These are phyloP conservation scores for Russula emetica DNA, from an alignment of 768 basidiomycete genomes.

Conservation along the genomic window DNA sequence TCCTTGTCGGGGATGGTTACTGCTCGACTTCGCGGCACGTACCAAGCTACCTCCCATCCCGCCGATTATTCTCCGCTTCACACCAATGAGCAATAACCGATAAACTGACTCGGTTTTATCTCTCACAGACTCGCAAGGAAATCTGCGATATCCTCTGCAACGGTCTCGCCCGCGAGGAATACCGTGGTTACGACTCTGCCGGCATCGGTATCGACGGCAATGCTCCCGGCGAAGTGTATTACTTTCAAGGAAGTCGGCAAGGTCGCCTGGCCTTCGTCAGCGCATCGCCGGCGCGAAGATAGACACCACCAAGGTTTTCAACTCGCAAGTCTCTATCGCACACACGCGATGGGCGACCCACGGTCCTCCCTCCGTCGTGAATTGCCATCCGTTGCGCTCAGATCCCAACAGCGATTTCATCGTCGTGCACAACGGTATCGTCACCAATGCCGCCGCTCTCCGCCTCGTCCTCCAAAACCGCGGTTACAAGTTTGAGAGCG, in stretches of 20 bases:
- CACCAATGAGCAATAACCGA: neutral
- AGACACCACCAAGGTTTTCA: slow-evolving; percentile 70
- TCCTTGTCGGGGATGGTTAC: neutral
- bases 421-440: slow-evolving; percentile 97
- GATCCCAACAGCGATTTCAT: slow-evolving; percentile 80
- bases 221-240: slow-evolving; percentile 65
- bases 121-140: slow-evolving; percentile 41
- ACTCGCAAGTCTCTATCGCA: slow-evolving; percentile 92
- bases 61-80: neutral
- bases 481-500: slow-evolving; percentile 89
- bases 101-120: neutral
- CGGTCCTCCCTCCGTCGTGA: slow-evolving; percentile 78
- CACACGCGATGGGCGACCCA: slow-evolving; percentile 99
- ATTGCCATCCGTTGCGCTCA: slow-evolving; percentile 93
- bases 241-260: slow-evolving; percentile 99
- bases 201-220: slow-evolving; percentile 91
- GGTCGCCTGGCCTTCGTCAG: slow-evolving; percentile 87
- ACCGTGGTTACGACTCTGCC: slow-evolving; percentile 97
- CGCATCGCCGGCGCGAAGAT: slow-evolving; percentile 69
- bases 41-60: neutral
- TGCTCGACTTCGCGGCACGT: neutral
- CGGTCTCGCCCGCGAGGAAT: slow-evolving; percentile 92
- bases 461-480: slow-evolving; percentile 91
- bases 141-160: slow-evolving; percentile 86
- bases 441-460: slow-evolving; percentile 89